Evolutionary conservation across 2,329 filamentous ascomycete genomes (phyloP).

Genomic region (Daldinia sp.): DNA sequence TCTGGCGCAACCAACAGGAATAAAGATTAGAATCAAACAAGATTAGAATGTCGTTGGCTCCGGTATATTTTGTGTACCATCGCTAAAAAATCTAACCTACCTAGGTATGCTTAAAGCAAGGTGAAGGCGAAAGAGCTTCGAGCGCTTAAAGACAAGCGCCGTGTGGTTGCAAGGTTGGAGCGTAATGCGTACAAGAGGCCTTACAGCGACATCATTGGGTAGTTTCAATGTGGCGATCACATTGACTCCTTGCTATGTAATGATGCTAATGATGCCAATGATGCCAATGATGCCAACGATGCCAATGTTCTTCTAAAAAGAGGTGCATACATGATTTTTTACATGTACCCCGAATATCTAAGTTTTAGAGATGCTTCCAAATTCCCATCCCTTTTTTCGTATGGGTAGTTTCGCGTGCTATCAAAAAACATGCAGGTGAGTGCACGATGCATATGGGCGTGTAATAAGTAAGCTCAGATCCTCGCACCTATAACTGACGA

Average conservation of each 20-base stretch:
- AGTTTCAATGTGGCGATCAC: conserved; percentile 34
- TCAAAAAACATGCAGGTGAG: too few species aligned
- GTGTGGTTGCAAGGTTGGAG: conserved; percentile 37
- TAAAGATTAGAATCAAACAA: conserved; percentile 14
- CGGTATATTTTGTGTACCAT: conserved; percentile 23
- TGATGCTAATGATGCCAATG: too few species aligned
- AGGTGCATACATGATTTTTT: too few species aligned
- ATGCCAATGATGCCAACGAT: too few species aligned
- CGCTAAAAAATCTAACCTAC: conserved; percentile 16
- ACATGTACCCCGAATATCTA: too few species aligned
- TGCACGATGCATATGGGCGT: too few species aligned
- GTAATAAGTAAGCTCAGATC: too few species aligned
- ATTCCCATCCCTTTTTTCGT: too few species aligned
- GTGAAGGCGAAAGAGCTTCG: conserved; percentile 21
- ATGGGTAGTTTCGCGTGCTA: too few species aligned
- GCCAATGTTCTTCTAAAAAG: conserved; percentile 4
- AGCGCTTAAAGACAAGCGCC: conserved; percentile 38
- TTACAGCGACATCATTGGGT: conserved; percentile 45
- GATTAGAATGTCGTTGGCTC: conserved; percentile 5
- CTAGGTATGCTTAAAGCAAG: conserved; percentile 1
- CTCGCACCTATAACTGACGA: too few species aligned
- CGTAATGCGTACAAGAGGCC: conserved; percentile 39
- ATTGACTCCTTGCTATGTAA: conserved; percentile 14
- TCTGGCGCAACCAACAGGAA: conserved; percentile 22
- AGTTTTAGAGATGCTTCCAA: too few species aligned